These are phyloP conservation scores for Pythium diclinum DNA, from an alignment of 352 stramenopile species.

Conservation along the genomic window DNA sequence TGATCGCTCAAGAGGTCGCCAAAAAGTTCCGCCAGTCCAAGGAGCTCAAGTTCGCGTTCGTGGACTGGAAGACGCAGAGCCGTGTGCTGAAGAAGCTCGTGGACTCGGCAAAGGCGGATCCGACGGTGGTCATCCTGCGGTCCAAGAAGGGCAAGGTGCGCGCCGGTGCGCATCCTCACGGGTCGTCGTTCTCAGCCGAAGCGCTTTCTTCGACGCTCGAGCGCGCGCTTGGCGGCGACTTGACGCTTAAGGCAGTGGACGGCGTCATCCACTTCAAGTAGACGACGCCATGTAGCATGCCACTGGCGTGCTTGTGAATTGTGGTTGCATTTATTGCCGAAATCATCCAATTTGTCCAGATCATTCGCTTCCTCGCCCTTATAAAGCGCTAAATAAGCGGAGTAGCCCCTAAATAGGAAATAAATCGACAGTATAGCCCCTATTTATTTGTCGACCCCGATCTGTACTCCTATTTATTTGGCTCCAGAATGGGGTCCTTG, in stretches of 20 bases:
- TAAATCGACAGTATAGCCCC: no score
- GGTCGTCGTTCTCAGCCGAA: slow-evolving; percentile 42
- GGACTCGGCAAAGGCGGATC: slow-evolving; percentile 22
- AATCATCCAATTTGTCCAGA: no score
- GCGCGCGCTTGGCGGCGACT: slow-evolving; percentile 63
- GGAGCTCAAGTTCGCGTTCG: slow-evolving; percentile 59
- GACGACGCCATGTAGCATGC: neutral
- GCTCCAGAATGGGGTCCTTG: no score
- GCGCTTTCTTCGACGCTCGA: slow-evolving; percentile 67
- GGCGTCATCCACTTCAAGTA: slow-evolving; percentile 27
- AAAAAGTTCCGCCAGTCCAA: slow-evolving; percentile 67
- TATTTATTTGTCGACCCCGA: no score
- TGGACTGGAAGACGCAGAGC: slow-evolving; percentile 70
- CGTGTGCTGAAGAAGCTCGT: slow-evolving; percentile 52
- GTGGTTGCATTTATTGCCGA: neutral
- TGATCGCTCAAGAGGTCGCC: slow-evolving; percentile 50
- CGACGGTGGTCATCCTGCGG: slow-evolving; percentile 59
- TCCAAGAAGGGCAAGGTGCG: slow-evolving; percentile 67
- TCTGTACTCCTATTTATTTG: no score
- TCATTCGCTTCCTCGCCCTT: no score
- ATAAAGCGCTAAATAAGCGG: no score
- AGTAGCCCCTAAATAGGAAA: no score
- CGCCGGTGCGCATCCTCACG: slow-evolving; percentile 34
- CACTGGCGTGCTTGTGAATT: neutral
- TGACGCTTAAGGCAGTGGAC: slow-evolving; percentile 40